Conservation (phyloP, 2,329 filamentous ascomycete genomes). For the Amauroascus verrucosus region DNA sequence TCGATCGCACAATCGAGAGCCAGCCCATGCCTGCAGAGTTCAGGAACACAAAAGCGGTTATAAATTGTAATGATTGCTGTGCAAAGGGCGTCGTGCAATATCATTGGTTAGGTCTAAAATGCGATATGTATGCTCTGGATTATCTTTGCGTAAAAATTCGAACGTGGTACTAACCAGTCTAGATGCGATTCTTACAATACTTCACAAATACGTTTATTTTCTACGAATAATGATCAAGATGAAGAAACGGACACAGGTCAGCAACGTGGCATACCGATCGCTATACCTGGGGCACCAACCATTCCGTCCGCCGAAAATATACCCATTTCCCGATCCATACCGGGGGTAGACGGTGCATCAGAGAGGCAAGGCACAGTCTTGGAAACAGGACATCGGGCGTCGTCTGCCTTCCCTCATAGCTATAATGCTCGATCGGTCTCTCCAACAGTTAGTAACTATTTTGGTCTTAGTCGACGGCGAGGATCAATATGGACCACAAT, state of each 20-base stretch:
- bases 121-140: constrained; percentile 45
- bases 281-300: not conserved
- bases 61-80: constrained; percentile 91
- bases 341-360: not conserved
- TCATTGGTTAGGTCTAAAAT: constrained; percentile 92
- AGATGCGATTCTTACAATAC: constrained; percentile 42
- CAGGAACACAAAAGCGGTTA: constrained; percentile 63
- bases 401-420: not conserved
- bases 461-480: constrained; percentile 11
- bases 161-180: constrained; percentile 6
- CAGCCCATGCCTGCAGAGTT: constrained; percentile 92
- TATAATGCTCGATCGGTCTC: constrained; percentile 10
- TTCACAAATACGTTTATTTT: constrained; percentile 32
- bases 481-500: constrained; percentile 8
- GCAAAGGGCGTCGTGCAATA: constrained; percentile 77
- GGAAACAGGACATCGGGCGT: not conserved
- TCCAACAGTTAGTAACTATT: constrained; percentile 14
- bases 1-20: constrained; percentile 73
- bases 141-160: not conserved
- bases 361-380: not conserved
- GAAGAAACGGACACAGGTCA: constrained; percentile 15
- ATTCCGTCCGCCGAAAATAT: not conserved
- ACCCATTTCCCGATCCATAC: constrained; percentile 1
- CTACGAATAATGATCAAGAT: not conserved
- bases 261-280: constrained; percentile 21